Conservation (phyloP, 129 eudicot species). For the Escallonia herrerae region DNA sequence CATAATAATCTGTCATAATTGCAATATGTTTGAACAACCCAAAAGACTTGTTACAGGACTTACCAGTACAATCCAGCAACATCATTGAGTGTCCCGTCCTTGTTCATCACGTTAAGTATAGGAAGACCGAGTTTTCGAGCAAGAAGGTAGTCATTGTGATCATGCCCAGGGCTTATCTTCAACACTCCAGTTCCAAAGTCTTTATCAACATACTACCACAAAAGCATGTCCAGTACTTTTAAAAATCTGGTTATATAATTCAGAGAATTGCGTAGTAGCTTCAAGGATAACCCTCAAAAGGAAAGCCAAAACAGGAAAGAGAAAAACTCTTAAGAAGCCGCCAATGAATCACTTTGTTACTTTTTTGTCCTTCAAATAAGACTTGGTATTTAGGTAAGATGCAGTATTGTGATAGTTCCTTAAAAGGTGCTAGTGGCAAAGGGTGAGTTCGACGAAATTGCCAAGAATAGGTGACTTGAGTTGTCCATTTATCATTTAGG, state of each 20-base stretch:
- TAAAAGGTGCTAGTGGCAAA: too few species aligned
- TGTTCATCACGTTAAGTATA: constrained; percentile 90
- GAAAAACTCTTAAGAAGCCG: too few species aligned
- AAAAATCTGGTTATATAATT: neutral
- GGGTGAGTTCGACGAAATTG: too few species aligned
- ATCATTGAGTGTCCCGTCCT: constrained; percentile 85
- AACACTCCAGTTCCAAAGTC: constrained; percentile 97
- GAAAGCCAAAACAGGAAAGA: too few species aligned
- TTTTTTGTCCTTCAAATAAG: too few species aligned
- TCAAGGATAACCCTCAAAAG: neutral
- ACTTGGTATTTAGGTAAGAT: too few species aligned
- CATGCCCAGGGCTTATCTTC: constrained; percentile 99
- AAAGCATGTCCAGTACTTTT: constrained; percentile 2
- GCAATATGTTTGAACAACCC: constrained; percentile 1
- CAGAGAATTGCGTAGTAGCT: neutral
- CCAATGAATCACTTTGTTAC: too few species aligned
- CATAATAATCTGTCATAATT: constrained; percentile 1
- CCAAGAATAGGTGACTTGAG: too few species aligned
- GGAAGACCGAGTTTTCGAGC: constrained; percentile 97
- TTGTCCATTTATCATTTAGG: neutral
- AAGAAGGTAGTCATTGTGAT: constrained; percentile 95
- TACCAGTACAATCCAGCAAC: constrained; percentile 89
- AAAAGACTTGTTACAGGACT: constrained; percentile 2
- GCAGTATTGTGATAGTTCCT: too few species aligned
- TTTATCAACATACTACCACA: constrained; percentile 81